Evolutionary conservation across 208 protist genomes (phyloP), one percentile per base, ranked within the genome.

Genomic region (Endotrypanum monterogeii): DNA sequence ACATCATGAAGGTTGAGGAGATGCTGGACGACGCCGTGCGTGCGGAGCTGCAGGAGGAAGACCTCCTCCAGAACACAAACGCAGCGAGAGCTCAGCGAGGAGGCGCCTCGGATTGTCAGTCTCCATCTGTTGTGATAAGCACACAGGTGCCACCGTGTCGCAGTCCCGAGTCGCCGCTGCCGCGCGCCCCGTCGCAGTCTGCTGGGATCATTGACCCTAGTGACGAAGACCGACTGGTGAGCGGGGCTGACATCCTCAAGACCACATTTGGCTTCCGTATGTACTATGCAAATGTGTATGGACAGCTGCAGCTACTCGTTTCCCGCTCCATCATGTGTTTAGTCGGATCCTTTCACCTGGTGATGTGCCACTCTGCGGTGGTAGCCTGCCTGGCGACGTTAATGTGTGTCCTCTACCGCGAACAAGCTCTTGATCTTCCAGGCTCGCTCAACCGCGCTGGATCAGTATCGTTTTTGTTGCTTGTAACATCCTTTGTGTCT

Each of bases 401-500:
- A 20, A 93, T 98, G 87, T 91, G 83, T 57, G 74, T 91, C 18
- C 78, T 98, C n/a, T 98, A 98, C 78, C 61, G 71, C 32, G 86
- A 87, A 32, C 88, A 98, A 74, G 73, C 67, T 20, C 87, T 97
- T 18, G 91, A 95, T 71, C 84, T 98, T 30, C 87, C 92, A 8
- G 94, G 94, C 3, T 66, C 90, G 20, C 82, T 97, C n/a, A 98
- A 97, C 81, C 88, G 95, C 48, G 89, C 90, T 14, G 95, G 95
- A 46, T 87, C 81, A 39, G 72, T 96, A 9, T 92, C 93, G 5
- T 97, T 97, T 80, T 67, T 97, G 3, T 79, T 97, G 9, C 82
- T 97, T 20, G 87, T 98, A 65, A 89, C 94, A 28, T 83, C 89
- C 28, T 97, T 98, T 71, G 82, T 93, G 41, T 95, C 93, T 23